Conservation (phyloP, 1,284 basidiomycete species). For the Moesziomyces globuligerus region DNA sequence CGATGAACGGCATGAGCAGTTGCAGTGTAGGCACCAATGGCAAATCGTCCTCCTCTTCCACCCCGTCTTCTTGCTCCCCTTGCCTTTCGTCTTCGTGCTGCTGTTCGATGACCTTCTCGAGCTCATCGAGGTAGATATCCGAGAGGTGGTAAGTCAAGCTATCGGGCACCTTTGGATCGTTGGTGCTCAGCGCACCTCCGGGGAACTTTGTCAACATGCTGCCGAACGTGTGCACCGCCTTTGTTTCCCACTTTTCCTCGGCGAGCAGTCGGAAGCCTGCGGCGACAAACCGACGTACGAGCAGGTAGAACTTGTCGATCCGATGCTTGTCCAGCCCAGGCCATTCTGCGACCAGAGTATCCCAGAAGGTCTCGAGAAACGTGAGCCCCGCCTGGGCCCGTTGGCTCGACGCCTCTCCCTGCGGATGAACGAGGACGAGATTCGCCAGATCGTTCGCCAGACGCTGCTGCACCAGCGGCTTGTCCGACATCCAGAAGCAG, state of each 20-base stretch:
- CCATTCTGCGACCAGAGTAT: slow-evolving; percentile 88
- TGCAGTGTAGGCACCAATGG: slow-evolving; percentile 71
- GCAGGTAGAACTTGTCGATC: slow-evolving; percentile 92
- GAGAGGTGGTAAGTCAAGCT: slow-evolving; percentile 78
- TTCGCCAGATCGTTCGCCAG: slow-evolving; percentile 86
- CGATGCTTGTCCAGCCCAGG: slow-evolving; percentile 84
- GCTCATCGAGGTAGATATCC: slow-evolving; percentile 90
- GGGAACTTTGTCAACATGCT: slow-evolving; percentile 24
- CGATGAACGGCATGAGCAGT: slow-evolving; percentile 77
- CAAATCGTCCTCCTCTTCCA: slow-evolving; percentile 24
- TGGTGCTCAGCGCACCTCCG: slow-evolving; percentile 33
- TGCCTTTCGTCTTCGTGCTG: slow-evolving; percentile 4
- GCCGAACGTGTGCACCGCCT: slow-evolving; percentile 41
- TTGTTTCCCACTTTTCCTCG: slow-evolving; percentile 76
- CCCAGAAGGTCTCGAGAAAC: slow-evolving; percentile 91
- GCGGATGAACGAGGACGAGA: slow-evolving; percentile 69
- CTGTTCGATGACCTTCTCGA: slow-evolving; percentile 76
- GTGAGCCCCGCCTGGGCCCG: slow-evolving; percentile 73
- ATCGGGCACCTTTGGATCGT: slow-evolving; percentile 78
- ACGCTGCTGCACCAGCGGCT: slow-evolving; percentile 92
- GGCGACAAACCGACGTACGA: slow-evolving; percentile 87
- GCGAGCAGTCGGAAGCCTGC: slow-evolving; percentile 83
- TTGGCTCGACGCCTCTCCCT: background rate
- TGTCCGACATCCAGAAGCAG: slow-evolving; percentile 99
- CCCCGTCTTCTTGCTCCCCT: slow-evolving; percentile 2